Conservation (phyloP, 306 rosid genomes). For the Lathyrus sativus region DNA sequence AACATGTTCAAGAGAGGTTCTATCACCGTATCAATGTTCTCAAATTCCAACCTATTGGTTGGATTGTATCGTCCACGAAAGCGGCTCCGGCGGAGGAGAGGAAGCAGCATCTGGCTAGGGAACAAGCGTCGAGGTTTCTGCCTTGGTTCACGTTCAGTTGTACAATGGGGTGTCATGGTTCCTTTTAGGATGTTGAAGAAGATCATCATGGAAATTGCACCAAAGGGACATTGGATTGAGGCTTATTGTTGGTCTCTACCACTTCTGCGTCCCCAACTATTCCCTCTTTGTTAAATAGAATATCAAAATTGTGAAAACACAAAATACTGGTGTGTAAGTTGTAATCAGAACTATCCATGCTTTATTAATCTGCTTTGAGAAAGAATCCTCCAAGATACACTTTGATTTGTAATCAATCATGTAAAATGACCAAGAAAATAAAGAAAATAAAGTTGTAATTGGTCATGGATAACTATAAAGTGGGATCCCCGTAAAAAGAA, state of each 20-base stretch:
- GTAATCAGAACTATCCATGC: slow-evolving; percentile 17
- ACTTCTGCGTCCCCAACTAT: slow-evolving; percentile 71
- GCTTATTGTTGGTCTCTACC: slow-evolving; percentile 77
- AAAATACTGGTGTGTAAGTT: not conserved
- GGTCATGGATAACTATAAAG: not conserved
- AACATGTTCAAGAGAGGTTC: slow-evolving; percentile 65
- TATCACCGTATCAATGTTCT: slow-evolving; percentile 55
- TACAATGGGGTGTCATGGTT: slow-evolving; percentile 69
- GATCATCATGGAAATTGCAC: slow-evolving; percentile 66
- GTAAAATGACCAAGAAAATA: slow-evolving; percentile 31
- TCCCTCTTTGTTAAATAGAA: slow-evolving; percentile 72
- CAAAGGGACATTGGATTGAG: slow-evolving; percentile 62
- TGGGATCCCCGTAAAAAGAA: not conserved
- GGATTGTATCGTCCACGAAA: slow-evolving; percentile 63
- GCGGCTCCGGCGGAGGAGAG: slow-evolving; percentile 60
- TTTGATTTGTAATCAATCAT: slow-evolving; percentile 25
- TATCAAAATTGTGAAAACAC: slow-evolving; percentile 3
- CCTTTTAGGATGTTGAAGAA: slow-evolving; percentile 78
- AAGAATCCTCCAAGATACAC: slow-evolving; percentile 10
- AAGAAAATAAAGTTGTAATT: slow-evolving; percentile 3
- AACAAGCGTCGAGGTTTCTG: slow-evolving; percentile 69
- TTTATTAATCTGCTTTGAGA: slow-evolving; percentile 19
- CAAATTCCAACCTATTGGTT: slow-evolving; percentile 49
- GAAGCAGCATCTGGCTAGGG: slow-evolving; percentile 70
- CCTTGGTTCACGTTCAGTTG: slow-evolving; percentile 58